phyloP scores from a whole-genome alignment of 768 basidiomycete genomes.

The Phylloporus sp. region DNA sequence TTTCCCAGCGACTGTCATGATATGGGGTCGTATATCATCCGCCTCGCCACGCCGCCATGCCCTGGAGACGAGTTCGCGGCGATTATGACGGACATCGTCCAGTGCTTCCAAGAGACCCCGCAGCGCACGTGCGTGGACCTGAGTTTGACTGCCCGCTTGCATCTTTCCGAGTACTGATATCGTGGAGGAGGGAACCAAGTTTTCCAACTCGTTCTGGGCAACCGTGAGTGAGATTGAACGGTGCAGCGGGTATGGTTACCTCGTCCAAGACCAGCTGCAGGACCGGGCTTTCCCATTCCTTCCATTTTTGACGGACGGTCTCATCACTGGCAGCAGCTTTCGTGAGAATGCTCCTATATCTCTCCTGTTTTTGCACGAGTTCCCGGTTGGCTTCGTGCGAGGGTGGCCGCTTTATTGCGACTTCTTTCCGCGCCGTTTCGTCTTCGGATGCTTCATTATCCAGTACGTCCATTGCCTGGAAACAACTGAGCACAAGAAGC shows the following conservation, averaged over 20 bases:
- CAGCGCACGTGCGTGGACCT: conserved; percentile 62
- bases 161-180: conserved; percentile 28
- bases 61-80: conserved; percentile 59
- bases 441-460: conserved; percentile 88
- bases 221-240: conserved; percentile 1
- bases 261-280: conserved; percentile 66
- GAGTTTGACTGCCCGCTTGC: conserved; percentile 47
- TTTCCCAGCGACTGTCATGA: conserved; percentile 61
- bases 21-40: conserved; percentile 71
- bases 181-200: conserved; percentile 65
- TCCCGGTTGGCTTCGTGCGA: conserved; percentile 80
- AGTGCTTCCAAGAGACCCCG: conserved; percentile 76
- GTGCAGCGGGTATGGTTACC: conserved; percentile 26
- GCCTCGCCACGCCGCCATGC: conserved; percentile 56
- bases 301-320: conserved; percentile 78
- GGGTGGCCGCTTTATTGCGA: conserved; percentile 47
- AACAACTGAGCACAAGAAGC: neutral
- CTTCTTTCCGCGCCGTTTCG: conserved; percentile 58
- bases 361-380: conserved; percentile 63
- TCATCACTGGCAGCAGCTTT: conserved; percentile 76
- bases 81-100: conserved; percentile 61
- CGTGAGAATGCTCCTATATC: conserved; percentile 67
- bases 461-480: conserved; percentile 83
- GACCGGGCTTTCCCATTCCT: conserved; percentile 78
- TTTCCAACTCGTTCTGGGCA: conserved; percentile 59